These are phyloP conservation scores for Heritiera littoralis DNA, from an alignment of 345 rosid species.

Conservation along the genomic window DNA sequence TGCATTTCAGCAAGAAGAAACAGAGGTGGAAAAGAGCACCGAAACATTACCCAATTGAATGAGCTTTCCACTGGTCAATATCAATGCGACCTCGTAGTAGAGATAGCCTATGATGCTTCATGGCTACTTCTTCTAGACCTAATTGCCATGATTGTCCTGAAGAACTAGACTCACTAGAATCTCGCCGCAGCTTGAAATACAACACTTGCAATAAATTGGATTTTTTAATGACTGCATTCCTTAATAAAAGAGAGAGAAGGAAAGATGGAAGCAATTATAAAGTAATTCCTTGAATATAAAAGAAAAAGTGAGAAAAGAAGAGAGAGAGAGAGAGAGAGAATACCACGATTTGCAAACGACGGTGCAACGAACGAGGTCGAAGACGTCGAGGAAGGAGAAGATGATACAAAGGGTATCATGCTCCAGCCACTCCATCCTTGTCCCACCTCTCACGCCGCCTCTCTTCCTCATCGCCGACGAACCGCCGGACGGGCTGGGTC, in stretches of 20 bases:
- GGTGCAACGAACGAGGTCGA: constrained; percentile 77
- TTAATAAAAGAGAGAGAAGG: constrained; percentile 22
- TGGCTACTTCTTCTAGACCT: constrained; percentile 56
- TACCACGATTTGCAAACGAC: constrained; percentile 86
- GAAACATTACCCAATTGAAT: constrained; percentile 56
- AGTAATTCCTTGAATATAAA: not conserved
- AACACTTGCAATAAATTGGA: constrained; percentile 56
- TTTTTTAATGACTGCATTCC: constrained; percentile 55
- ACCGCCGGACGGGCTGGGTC: constrained; percentile 8
- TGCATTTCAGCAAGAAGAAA: not conserved
- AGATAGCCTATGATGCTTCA: constrained; percentile 61
- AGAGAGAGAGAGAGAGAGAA: not conserved
- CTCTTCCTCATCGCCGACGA: constrained; percentile 45
- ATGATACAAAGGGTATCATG: constrained; percentile 58
- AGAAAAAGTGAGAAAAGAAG: not conserved
- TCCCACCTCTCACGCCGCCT: constrained; percentile 36
- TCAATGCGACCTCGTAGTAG: constrained; percentile 46
- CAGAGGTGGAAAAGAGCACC: not conserved
- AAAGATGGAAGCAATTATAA: not conserved
- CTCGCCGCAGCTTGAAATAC: constrained; percentile 45
- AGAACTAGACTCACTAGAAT: constrained; percentile 24
- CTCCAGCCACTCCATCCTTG: constrained; percentile 47
- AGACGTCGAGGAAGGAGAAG: constrained; percentile 72
- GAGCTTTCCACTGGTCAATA: constrained; percentile 81
- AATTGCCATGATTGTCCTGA: constrained; percentile 40